A percentile compares a stretch with the other conserved stretches of the same genome.
Conservation (phyloP, 1,284 basidiomycete genomes). For the Albatrellus sp. region DNA sequence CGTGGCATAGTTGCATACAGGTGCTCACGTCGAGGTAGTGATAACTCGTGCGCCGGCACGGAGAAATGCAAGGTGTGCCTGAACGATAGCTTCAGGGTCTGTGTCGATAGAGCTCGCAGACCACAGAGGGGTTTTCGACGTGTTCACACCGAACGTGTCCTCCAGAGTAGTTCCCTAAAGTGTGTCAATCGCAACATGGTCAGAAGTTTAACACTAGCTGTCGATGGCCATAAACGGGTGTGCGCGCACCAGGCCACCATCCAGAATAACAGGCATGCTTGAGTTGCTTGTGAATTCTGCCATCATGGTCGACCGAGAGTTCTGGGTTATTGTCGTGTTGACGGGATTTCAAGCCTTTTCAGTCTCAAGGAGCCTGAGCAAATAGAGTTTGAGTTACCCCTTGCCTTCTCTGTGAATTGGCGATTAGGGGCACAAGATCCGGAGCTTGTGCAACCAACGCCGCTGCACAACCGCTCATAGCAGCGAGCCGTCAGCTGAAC, state of each 20-base stretch:
- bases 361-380: too few species aligned
- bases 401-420: too few species aligned
- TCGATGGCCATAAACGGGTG: background rate
- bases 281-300: background rate
- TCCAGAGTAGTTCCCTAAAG: constrained; percentile 59
- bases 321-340: background rate
- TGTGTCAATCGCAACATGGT: background rate
- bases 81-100: constrained; percentile 37
- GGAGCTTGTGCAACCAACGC: too few species aligned
- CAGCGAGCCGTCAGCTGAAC: too few species aligned
- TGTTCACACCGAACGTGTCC: constrained; percentile 35
- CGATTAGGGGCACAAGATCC: too few species aligned
- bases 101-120: constrained; percentile 46
- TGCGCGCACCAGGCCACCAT: constrained; percentile 7
- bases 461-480: too few species aligned
- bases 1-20: background rate
- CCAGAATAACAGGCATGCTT: background rate
- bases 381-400: too few species aligned
- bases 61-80: constrained; percentile 48
- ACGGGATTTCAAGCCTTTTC: too few species aligned
- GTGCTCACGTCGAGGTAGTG: constrained; percentile 47
- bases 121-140: constrained; percentile 49
- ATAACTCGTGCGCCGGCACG: constrained; percentile 49
- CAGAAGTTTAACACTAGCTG: background rate
- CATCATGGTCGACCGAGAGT: background rate